Evolutionary conservation across 805 yeast species (phyloP).

Genomic region (Pichia californica): DNA sequence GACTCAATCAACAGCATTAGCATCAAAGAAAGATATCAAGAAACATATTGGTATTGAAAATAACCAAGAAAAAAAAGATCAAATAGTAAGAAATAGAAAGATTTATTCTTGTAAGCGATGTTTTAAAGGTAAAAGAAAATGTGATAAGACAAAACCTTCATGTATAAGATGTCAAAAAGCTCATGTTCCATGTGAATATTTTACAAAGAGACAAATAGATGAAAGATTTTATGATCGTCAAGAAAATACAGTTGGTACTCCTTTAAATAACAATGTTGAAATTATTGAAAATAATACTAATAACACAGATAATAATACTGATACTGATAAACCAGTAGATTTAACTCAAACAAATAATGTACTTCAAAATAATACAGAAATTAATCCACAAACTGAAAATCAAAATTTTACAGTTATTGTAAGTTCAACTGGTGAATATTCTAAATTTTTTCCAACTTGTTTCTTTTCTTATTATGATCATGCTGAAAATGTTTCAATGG

Average conservation of each 20-base stretch:
- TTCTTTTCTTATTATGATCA: constrained; percentile 19
- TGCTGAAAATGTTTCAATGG: constrained; percentile 16
- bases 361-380: constrained; percentile 11
- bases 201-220: constrained; percentile 13
- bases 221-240: constrained; percentile 3
- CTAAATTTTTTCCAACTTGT: constrained; percentile 18
- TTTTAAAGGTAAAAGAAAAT: constrained; percentile 17
- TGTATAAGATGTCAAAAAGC: constrained; percentile 15
- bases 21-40: too few species aligned
- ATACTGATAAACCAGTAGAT: too few species aligned
- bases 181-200: constrained; percentile 16
- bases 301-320: too few species aligned
- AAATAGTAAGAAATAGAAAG: constrained; percentile 11
- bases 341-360: background rate
- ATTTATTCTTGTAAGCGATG: constrained; percentile 19
- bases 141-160: constrained; percentile 13
- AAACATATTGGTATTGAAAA: background rate
- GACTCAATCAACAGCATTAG: too few species aligned
- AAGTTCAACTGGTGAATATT: constrained; percentile 20
- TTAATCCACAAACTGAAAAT: constrained; percentile 15
- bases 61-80: constrained; percentile 1
- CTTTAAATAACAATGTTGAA: background rate
- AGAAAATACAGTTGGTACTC: background rate
- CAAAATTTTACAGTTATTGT: constrained; percentile 18
- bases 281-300: background rate